These are phyloP conservation scores for Claviceps fusiformis DNA, from an alignment of 2,329 filamentous ascomycete genomes.

Conservation along the genomic window DNA sequence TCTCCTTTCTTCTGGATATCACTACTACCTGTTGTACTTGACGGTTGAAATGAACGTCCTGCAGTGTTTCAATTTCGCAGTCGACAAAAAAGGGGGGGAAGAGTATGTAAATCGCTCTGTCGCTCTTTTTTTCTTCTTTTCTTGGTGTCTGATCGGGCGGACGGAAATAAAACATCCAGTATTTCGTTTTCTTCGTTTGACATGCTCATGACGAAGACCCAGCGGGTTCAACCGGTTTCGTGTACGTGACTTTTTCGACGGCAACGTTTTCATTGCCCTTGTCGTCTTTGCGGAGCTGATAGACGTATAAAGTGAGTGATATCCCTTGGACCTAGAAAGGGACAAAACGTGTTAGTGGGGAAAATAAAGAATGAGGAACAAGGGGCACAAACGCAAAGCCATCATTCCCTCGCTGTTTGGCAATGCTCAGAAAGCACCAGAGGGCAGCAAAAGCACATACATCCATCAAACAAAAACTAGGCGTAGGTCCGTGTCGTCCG, in stretches of 20 bases:
- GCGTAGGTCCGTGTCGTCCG: conserved; percentile 38
- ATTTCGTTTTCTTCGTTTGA: background rate
- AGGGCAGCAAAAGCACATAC: conserved; percentile 41
- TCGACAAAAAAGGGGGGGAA: background rate
- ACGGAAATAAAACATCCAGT: background rate
- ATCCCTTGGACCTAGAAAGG: conserved; percentile 72
- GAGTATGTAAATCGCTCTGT: background rate
- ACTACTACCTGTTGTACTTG: background rate
- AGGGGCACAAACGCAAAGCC: background rate
- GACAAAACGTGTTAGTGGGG: background rate
- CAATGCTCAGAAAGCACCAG: background rate
- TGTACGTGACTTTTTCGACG: conserved; percentile 77
- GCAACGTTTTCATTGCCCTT: conserved; percentile 67
- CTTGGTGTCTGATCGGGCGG: background rate
- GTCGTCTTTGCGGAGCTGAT: conserved; percentile 66
- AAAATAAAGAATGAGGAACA: background rate
- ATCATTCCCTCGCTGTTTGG: background rate
- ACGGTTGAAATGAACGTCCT: conserved; percentile 6
- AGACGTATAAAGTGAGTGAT: conserved; percentile 89
- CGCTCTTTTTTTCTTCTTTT: background rate
- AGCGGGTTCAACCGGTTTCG: conserved; percentile 55
- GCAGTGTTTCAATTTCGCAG: conserved; percentile 9
- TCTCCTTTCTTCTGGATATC: conserved; percentile 7
- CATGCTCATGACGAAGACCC: conserved; percentile 32
- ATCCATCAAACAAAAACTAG: conserved; percentile 96